phyloP scores from a whole-genome alignment of 1,139 yeast genomes.

The Pichia sp. region DNA sequence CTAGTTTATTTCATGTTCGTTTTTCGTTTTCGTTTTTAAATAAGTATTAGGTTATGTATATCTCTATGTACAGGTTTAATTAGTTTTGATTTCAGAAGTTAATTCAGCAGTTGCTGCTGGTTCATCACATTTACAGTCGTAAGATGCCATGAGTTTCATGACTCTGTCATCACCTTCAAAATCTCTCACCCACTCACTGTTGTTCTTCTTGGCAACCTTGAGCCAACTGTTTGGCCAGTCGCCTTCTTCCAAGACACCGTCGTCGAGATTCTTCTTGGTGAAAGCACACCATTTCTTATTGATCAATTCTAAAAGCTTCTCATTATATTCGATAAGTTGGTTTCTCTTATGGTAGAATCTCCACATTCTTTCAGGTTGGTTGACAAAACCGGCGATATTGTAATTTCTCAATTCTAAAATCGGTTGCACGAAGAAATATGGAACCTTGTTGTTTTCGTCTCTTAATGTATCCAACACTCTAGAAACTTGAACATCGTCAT shows the following conservation, averaged over 20 bases:
- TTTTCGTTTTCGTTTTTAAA: no score
- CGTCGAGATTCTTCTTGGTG: constrained; percentile 50
- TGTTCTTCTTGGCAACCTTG: constrained; percentile 60
- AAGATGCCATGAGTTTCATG: constrained; percentile 53
- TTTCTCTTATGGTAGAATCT: constrained; percentile 74
- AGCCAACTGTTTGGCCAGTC: constrained; percentile 96
- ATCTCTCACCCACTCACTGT: constrained; percentile 89
- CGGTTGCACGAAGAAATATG: constrained; percentile 72
- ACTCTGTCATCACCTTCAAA: constrained; percentile 70
- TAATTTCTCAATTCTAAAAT: constrained; percentile 71
- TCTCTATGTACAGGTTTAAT: no score
- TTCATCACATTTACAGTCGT: constrained; percentile 23
- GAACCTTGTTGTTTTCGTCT: constrained; percentile 40
- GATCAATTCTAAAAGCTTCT: constrained; percentile 47
- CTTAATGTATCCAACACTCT: constrained; percentile 15
- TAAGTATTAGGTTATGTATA: no score
- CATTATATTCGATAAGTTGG: constrained; percentile 71
- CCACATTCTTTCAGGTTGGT: constrained; percentile 72
- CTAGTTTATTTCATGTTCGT: no score
- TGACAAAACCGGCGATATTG: constrained; percentile 73
- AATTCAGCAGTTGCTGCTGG: not conserved
- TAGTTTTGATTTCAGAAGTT: no score
- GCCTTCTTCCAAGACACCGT: constrained; percentile 65
- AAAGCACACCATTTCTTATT: constrained; percentile 49
- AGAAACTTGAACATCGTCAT: constrained; percentile 21